phyloP scores from a whole-genome alignment of 495 filamentous ascomycete genomes.

The Cercophora newfieldiana region DNA sequence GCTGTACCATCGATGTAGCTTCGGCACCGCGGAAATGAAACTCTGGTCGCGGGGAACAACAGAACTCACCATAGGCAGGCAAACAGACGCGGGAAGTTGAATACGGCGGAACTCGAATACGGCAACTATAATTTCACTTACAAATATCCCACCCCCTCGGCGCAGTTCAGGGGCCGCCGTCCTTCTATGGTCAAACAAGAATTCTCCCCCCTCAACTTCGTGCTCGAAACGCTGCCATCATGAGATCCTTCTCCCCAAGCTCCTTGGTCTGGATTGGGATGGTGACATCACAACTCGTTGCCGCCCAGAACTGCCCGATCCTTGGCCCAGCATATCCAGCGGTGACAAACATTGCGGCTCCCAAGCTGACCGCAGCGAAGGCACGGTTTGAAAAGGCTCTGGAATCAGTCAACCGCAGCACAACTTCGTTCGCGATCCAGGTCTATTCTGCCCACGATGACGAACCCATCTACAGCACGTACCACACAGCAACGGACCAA shows the following conservation, averaged over 20 bases:
- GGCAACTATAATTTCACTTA: neutral
- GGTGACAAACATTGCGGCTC: slow-evolving; percentile 8
- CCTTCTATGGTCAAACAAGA: neutral
- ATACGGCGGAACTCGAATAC: neutral
- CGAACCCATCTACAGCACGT: slow-evolving; percentile 9
- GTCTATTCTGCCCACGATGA: slow-evolving; percentile 19
- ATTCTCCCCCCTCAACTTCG: neutral
- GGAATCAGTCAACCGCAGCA: slow-evolving; percentile 5
- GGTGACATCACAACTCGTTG: slow-evolving; percentile 4
- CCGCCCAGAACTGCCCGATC: slow-evolving; percentile 26
- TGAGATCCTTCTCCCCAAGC: slow-evolving; percentile 5
- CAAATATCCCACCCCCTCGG: neutral
- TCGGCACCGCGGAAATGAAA: neutral
- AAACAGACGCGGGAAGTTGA: neutral
- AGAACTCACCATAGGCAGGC: slow-evolving; percentile 1
- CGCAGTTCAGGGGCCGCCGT: neutral
- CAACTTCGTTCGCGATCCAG: slow-evolving; percentile 18
- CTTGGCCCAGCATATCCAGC: slow-evolving; percentile 25
- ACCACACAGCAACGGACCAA: slow-evolving; percentile 10
- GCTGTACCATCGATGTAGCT: neutral
- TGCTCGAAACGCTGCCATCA: neutral
- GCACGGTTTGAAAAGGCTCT: slow-evolving; percentile 9
- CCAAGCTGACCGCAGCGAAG: slow-evolving; percentile 3
- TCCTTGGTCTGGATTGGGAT: slow-evolving; percentile 8
- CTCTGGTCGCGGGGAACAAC: neutral